A percentile compares a stretch with the other conserved stretches of the same genome.
These are phyloP conservation scores for Pseudogymnoascus sp. DNA, from an alignment of 2,329 filamentous ascomycete genomes.

Conservation along the genomic window DNA sequence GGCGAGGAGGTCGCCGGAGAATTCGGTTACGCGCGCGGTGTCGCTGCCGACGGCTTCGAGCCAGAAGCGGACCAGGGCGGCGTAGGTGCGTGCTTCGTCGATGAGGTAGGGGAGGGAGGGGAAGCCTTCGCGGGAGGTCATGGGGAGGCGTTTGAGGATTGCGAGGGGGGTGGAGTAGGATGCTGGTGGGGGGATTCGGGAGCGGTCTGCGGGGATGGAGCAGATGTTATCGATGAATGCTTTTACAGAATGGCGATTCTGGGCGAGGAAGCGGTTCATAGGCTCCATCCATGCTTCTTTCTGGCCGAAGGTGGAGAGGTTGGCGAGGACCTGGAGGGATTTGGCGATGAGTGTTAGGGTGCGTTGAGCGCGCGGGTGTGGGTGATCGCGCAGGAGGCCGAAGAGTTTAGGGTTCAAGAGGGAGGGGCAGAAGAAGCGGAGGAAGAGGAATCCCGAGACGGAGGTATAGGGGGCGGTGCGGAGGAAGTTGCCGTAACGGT, in stretches of 20 bases:
- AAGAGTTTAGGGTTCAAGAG: constrained; percentile 93
- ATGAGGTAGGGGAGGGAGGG: constrained; percentile 89
- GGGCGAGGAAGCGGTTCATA: constrained; percentile 80
- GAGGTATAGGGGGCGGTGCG: constrained; percentile 87
- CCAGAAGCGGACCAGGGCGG: constrained; percentile 75
- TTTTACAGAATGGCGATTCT: constrained; percentile 72
- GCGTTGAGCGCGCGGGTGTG: constrained; percentile 71
- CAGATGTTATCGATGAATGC: constrained; percentile 82
- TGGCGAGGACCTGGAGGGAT: constrained; percentile 80
- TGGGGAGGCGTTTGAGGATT: constrained; percentile 73
- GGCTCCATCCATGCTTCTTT: constrained; percentile 99
- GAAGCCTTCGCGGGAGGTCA: constrained; percentile 80
- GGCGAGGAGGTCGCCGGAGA: constrained; percentile 24
- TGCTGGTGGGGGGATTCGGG: constrained; percentile 58
- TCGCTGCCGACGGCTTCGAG: constrained; percentile 40
- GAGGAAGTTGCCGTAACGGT: constrained; percentile 87
- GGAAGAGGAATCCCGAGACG: constrained; percentile 87
- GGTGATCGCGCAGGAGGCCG: constrained; percentile 73
- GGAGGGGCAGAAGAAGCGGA: constrained; percentile 94
- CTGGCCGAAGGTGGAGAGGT: constrained; percentile 82
- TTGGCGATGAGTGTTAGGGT: constrained; percentile 91
- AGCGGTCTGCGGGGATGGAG: constrained; percentile 64
- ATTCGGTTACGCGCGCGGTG: constrained; percentile 7
- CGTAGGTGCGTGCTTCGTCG: constrained; percentile 78
- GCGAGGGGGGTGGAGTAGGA: constrained; percentile 90